Evolutionary conservation across 2,329 filamentous ascomycete species (phyloP), one percentile per base, ranked within the genome.

Genomic region (Pseudogymnoascus sp.): DNA sequence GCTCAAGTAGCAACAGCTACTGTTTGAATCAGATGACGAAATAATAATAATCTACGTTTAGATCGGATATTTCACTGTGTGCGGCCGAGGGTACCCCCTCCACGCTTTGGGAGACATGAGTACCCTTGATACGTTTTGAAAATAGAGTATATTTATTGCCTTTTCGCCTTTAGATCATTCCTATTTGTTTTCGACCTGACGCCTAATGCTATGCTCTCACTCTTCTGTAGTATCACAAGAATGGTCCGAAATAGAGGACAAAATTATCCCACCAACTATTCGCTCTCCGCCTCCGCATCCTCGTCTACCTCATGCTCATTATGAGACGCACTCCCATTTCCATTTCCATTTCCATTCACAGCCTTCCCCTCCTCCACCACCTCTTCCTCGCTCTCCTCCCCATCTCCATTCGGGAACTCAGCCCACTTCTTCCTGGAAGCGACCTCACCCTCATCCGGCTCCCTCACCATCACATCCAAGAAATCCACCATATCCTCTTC

Each of bases 401-500:
- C 65, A 42, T 69, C 67, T 8, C 69, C 69, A 65, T 65, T 71
- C 2, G 71, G 72, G 62, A 66, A 42, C 21, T 66, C 77, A 70
- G 78, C 80, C 75, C 81, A 87, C 61, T 77, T 71, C 63, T 78
- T 77, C 74, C 86, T 81, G 65, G 79, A 77, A n/a, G 76, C 75
- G 49, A 73, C 75, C 70, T 84, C 79, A 12, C 82, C 78, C 53
- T 85, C 82, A 31, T 77, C 78, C 6, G 84, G 83, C 43, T 86
- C 83, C 34, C 80, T 77, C 12, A 88, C 77, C 7, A 76, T 77
- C 23, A 86, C 75, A 61, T 85, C 80, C 59, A 86, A 75, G 68
- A 84, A 79, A 67, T 86, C 83, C 11, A 85, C 76, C 40, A 79
- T 77, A 68, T 81, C 77, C 67, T 81, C 79, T 37, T 81, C 78